These are phyloP conservation scores for Vanrija sp. DNA, from an alignment of 1,284 basidiomycete genomes.

Conservation along the genomic window DNA sequence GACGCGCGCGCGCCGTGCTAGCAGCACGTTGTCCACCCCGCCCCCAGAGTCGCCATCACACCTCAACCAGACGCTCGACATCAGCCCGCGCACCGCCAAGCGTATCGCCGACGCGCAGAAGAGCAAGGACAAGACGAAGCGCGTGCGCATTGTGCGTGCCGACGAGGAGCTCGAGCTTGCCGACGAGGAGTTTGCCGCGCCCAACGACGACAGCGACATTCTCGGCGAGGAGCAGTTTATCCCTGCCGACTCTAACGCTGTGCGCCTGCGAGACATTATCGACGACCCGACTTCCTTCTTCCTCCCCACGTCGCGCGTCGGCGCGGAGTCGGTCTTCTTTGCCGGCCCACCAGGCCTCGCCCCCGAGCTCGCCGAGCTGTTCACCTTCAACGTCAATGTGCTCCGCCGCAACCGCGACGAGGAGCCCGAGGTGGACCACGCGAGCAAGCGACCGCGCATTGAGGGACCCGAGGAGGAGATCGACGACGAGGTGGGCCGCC, in stretches of 20 bases:
- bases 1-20: slow-evolving; percentile 51
- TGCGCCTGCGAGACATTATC: slow-evolving; percentile 76
- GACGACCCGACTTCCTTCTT: slow-evolving; percentile 81
- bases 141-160: slow-evolving; percentile 54
- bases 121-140: slow-evolving; percentile 54
- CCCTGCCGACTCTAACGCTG: slow-evolving; percentile 72
- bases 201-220: slow-evolving; percentile 63
- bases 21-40: slow-evolving; percentile 41
- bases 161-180: slow-evolving; percentile 75
- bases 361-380: slow-evolving; percentile 74
- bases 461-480: slow-evolving; percentile 13
- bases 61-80: slow-evolving; percentile 32
- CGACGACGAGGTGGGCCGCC: background rate
- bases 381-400: slow-evolving; percentile 68
- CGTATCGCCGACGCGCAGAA: slow-evolving; percentile 45
- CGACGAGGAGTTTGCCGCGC: slow-evolving; percentile 61
- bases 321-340: slow-evolving; percentile 66
- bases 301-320: slow-evolving; percentile 65
- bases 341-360: slow-evolving; percentile 66
- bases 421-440: slow-evolving; percentile 3
- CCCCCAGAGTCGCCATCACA: slow-evolving; percentile 33
- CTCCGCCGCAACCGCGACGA: slow-evolving; percentile 51
- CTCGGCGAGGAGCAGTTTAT: slow-evolving; percentile 74
- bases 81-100: slow-evolving; percentile 56
- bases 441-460: slow-evolving; percentile 32